Evolutionary conservation across 23 red algal species (phyloP), one percentile per base, ranked within the genome.

Genomic region (Gracilaria caudata): DNA sequence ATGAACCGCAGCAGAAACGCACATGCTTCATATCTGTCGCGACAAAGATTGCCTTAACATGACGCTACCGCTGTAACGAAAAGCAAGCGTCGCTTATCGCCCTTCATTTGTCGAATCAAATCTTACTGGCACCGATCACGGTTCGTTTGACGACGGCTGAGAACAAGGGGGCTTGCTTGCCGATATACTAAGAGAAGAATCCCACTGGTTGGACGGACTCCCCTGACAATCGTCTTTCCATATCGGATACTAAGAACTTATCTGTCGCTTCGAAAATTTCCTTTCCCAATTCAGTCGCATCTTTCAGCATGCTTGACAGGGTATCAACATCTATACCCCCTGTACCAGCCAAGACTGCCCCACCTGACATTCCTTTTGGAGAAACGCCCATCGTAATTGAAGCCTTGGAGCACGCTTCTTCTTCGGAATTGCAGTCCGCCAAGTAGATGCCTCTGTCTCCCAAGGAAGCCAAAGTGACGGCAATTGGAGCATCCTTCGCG

Each of bases 271-370:
- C 44, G n/a, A 90, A 34, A 71, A 90, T 73, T 7, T 81, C 86
- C 29, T 21, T 45, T 11, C 86, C 86, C 23, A 90, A 16, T 26
- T 34, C 16, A 40, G 59, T 56, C 12, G 86, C 86, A 35, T 90
- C 77, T 79, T 90, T 79, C 37, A 90, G 39, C 73, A 90, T 90
- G 44, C 54, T 54, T 23, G 43, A 36, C 29, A 90, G 36, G 26
- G 73, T 73, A 90, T 90, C 86, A 51, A 90, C 43, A 65, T 81
- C 86, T 41, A 90, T 58, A 71, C 86, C 86, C 2, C 86, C 74
- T 14, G 76, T 73, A 49, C 86, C 86, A 33, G 68, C 58, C 34
- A 60, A 80, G 9, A 90, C 86, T 26, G 63, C 64, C 17, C 86
- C 86, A 80, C 86, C 64, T 20, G 65, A 34, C 41, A 47, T 64